Percentiles rank a stretch among this genome's conserved stretches.
phyloP scores from a whole-genome alignment of 257 asterid species.

The Rhazya stricta region DNA sequence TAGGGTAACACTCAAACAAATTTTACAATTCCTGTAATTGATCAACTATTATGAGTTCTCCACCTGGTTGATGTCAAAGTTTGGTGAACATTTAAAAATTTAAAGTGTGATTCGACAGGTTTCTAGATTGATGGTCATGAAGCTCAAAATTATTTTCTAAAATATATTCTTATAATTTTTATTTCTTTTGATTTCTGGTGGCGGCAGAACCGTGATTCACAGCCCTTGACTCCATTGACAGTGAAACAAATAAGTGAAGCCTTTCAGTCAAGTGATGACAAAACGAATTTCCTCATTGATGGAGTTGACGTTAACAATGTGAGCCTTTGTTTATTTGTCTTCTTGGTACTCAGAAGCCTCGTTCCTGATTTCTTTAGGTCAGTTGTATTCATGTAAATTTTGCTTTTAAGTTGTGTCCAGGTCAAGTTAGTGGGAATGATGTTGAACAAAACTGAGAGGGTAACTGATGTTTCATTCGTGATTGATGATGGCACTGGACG shows the following conservation, averaged over 20 bases:
- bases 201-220: constrained; percentile 73
- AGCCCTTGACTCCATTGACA: constrained; percentile 66
- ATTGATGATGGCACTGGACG: constrained; percentile 95
- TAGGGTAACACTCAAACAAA: not conserved
- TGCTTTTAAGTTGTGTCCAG: constrained; percentile 29
- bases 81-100: not conserved
- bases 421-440: constrained; percentile 75
- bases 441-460: constrained; percentile 48
- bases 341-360: not conserved
- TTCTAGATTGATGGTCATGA: not conserved
- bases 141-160: too few relatives aligned
- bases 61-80: not conserved
- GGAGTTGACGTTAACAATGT: constrained; percentile 82
- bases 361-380: not conserved
- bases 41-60: not conserved
- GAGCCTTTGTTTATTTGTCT: constrained; percentile 2
- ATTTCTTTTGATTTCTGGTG: not conserved
- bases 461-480: constrained; percentile 63
- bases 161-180: not conserved
- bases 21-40: not conserved
- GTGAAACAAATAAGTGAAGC: constrained; percentile 83
- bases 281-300: constrained; percentile 56
- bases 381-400: not conserved
- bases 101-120: not conserved
- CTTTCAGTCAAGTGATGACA: constrained; percentile 61